Base-by-base conservation (phyloP, 1,139 yeast species). In the Pichia sp. region DNA sequence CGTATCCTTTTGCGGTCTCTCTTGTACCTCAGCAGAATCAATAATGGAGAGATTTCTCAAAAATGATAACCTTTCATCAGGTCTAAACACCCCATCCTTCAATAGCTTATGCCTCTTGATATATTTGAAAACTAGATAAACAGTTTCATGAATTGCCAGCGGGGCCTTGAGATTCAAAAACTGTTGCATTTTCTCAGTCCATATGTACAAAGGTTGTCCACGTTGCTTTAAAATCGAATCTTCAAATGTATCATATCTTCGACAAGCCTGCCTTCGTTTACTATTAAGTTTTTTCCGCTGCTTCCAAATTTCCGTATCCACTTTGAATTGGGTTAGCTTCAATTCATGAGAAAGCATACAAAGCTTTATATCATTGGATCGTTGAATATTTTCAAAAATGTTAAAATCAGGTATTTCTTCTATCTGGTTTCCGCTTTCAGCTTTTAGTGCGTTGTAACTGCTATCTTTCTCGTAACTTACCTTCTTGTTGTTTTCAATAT, bases 111-210 rank as follows among this genome's bases (percentile, higher is more conserved):
- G 7, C 33, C 7, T 10, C 33, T 7, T 31, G 7, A 42, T 35
- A 9, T 45, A 42, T 10, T 41, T 29, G 16, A 11, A 29, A 1
- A 37, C 29, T 5, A 45, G 28, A 26, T 33, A 33, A 3, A 42
- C 9, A 10, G 39, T 43, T 37, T 45, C 47, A 29, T n/a, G n/a
- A 5, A 33, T 27, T 3, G 47, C 10, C 9, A 45, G n/a, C 3
- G 47, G 47, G 1, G 36, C 7, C 3, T 11, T 7, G 11, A 45
- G 38, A 4, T 39, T 41, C 4, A 38, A 5, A 7, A 42, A 37
- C n/a, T 33, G 9, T n/a, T 37, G 38, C 2, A 45, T 37, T 5
- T 36, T 29, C 3, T 32, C 31, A 16, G 41, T 31, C 47, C 47
- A 45, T 4, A 28, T 33, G n/a, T 16, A 37, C 34, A 41, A 5